Evolutionary conservation across 2,329 filamentous ascomycete genomes (phyloP).

Genomic region (Westerdykella ornata): DNA sequence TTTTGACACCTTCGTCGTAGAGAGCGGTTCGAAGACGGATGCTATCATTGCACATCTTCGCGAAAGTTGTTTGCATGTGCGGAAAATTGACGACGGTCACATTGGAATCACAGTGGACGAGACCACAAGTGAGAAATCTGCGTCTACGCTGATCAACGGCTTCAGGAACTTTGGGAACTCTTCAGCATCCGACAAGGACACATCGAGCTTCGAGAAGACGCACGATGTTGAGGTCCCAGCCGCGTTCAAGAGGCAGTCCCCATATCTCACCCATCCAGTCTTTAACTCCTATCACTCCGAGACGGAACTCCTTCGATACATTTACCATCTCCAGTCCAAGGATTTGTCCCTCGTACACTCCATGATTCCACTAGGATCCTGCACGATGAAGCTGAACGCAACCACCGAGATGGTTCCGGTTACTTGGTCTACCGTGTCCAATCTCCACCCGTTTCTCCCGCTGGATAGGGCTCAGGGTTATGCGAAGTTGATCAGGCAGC

Average conservation of each 20-base stretch:
- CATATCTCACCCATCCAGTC: constrained; percentile 79
- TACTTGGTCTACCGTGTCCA: constrained; percentile 66
- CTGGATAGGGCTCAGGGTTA: constrained; percentile 61
- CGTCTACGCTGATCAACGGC: constrained; percentile 52
- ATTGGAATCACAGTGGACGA: constrained; percentile 76
- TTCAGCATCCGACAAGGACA: constrained; percentile 6
- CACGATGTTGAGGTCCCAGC: constrained; percentile 45
- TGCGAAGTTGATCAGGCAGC: constrained; percentile 58
- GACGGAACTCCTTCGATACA: constrained; percentile 89
- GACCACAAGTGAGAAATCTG: constrained; percentile 53
- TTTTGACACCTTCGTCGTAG: constrained; percentile 75
- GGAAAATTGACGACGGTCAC: constrained; percentile 53
- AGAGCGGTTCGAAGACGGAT: constrained; percentile 46
- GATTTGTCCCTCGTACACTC: constrained; percentile 91
- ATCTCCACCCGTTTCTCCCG: constrained; percentile 75
- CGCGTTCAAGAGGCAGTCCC: constrained; percentile 60
- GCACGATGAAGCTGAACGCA: constrained; percentile 97
- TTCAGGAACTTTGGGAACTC: constrained; percentile 45
- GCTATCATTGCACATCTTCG: constrained; percentile 49
- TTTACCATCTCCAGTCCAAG: constrained; percentile 87
- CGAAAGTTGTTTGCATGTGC: constrained; percentile 54
- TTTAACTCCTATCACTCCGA: constrained; percentile 96
- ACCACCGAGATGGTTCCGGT: constrained; percentile 89
- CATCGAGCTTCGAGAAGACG: constrained; percentile 11
- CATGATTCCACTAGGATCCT: constrained; percentile 95